These are phyloP conservation scores for Oenanthe sinensis DNA, from an alignment of 129 eudicot species.

Conservation along the genomic window DNA sequence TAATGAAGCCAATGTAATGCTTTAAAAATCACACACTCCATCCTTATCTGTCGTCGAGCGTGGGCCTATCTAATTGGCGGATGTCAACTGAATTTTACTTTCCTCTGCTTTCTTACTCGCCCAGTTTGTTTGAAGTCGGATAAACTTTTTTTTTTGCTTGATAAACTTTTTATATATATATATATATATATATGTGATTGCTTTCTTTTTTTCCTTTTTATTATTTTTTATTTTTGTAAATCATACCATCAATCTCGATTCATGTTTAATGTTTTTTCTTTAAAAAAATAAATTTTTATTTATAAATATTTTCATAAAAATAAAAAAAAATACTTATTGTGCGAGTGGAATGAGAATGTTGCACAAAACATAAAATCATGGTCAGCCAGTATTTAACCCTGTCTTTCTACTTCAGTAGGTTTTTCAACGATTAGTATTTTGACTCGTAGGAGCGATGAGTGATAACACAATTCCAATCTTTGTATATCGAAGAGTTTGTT, in stretches of 20 bases:
- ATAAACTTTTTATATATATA: too few species aligned
- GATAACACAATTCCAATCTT: neutral
- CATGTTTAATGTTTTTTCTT: too few species aligned
- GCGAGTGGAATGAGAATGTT: neutral
- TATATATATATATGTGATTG: too few species aligned
- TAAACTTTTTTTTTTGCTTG: too few species aligned
- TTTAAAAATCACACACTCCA: neutral
- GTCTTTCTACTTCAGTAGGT: neutral
- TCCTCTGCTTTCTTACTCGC: neutral
- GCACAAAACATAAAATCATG: neutral
- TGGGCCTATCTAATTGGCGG: conserved; percentile 24
- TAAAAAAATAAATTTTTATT: too few species aligned
- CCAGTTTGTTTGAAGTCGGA: neutral
- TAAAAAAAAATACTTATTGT: too few species aligned
- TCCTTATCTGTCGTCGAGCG: conserved; percentile 16
- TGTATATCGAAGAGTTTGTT: neutral
- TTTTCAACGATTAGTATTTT: neutral
- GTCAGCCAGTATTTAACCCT: neutral
- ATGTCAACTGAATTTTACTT: neutral
- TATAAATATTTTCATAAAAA: too few species aligned
- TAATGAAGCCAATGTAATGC: too few species aligned
- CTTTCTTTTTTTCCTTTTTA: too few species aligned
- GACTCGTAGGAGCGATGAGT: neutral
- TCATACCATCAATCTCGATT: too few species aligned
- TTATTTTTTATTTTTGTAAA: too few species aligned